These are phyloP conservation scores for Stachybotrys chlorohalonatus DNA, from an alignment of 2,329 filamentous ascomycete species.

Conservation along the genomic window DNA sequence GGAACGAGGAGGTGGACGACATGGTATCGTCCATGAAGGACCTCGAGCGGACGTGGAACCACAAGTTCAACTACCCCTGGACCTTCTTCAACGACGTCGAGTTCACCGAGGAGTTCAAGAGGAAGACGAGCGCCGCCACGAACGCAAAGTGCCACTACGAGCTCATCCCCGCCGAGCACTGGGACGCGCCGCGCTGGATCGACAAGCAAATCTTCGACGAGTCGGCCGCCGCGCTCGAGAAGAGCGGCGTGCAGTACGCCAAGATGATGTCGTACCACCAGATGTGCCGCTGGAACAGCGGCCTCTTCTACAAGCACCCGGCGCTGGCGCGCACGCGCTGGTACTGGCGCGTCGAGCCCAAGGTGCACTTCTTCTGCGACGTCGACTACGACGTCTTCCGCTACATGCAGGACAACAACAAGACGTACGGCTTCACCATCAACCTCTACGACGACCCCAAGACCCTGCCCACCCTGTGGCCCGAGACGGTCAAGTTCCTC, in stretches of 20 bases:
- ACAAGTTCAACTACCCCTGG: conserved; percentile 99
- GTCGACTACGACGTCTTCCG: conserved; percentile 97
- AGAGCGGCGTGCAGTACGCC: conserved; percentile 85
- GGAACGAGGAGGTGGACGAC: conserved; percentile 78
- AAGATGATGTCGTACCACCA: conserved; percentile 87
- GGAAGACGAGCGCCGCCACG: conserved; percentile 67
- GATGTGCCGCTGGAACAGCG: conserved; percentile 99
- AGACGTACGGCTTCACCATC: conserved; percentile 98
- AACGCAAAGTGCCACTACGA: conserved; percentile 86
- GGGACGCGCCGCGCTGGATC: conserved; percentile 88
- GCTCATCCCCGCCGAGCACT: conserved; percentile 87
- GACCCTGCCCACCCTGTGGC: conserved; percentile 84
- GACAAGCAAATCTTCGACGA: conserved; percentile 77
- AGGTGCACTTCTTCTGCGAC: conserved; percentile 98
- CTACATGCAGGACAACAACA: conserved; percentile 97
- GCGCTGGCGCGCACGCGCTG: conserved; percentile 74
- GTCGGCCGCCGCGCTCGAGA: conserved; percentile 72
- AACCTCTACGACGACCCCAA: conserved; percentile 89
- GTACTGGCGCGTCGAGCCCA: conserved; percentile 98
- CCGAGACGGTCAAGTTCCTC: conserved; percentile 88
- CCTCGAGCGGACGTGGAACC: conserved; percentile 90
- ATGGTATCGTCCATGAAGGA: conserved; percentile 86
- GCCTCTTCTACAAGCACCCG: conserved; percentile 94
- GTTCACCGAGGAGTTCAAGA: conserved; percentile 90
- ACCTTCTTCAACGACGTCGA: conserved; percentile 97